Percentiles rank a stretch among this genome's conserved stretches.
phyloP scores from a whole-genome alignment of 306 rosid genomes.

The Cicer judaicum region DNA sequence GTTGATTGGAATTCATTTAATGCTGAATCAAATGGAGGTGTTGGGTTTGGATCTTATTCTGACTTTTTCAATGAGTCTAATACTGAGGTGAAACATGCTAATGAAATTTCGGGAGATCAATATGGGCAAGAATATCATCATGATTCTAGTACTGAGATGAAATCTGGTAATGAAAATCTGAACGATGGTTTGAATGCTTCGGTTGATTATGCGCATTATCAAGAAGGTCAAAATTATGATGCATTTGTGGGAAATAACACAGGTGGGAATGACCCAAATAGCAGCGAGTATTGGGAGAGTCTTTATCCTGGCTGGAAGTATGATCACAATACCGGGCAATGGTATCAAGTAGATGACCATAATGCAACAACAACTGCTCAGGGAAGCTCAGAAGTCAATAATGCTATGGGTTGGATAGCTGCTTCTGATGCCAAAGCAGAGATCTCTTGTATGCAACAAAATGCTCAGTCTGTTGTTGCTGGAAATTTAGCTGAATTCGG shows the following conservation, averaged over 20 bases:
- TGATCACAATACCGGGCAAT: conserved; percentile 66
- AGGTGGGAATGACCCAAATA: conserved; percentile 57
- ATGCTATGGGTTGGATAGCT: conserved; percentile 48
- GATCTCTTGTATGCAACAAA: conserved; percentile 65
- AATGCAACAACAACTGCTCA: conserved; percentile 44
- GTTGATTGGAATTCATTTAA: conserved; percentile 79
- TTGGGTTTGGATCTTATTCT: conserved; percentile 69
- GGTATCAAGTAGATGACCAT: conserved; percentile 69
- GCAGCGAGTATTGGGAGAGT: conserved; percentile 73
- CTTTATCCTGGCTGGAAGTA: conserved; percentile 93
- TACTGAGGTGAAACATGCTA: conserved; percentile 42
- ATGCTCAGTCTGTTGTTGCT: conserved; percentile 52
- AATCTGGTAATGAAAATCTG: conserved; percentile 45
- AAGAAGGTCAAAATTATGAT: conserved; percentile 53
- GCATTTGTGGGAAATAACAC: conserved; percentile 47
- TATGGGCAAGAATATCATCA: not conserved
- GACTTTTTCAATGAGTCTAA: conserved; percentile 66
- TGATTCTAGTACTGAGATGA: conserved; percentile 46
- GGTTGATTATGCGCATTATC: conserved; percentile 50
- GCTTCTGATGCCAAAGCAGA: conserved; percentile 53
- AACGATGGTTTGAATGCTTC: conserved; percentile 48
- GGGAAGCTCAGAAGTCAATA: conserved; percentile 43
- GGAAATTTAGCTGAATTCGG: conserved; percentile 61
- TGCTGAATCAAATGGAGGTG: conserved; percentile 62
- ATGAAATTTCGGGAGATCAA: conserved; percentile 46